phyloP scores from a whole-genome alignment of 108 stramenopile species.

The Cyclotella sp. region DNA sequence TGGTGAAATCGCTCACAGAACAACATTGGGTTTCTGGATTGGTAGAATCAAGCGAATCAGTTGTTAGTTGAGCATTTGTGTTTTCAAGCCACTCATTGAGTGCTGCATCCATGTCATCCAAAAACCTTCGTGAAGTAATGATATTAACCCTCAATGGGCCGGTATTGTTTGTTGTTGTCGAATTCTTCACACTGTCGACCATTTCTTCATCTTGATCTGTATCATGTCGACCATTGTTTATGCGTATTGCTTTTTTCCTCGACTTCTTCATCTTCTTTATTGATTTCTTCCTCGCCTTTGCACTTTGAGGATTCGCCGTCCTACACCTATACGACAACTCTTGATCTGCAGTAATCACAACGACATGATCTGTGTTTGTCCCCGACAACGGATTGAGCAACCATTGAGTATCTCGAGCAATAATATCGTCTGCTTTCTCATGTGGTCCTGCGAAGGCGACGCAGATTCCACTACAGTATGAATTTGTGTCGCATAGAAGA shows the following conservation, averaged over 20 bases:
- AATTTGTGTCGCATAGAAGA: too few species aligned
- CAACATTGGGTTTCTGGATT: background rate
- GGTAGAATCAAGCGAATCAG: background rate
- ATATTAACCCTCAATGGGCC: slow-evolving; percentile 31
- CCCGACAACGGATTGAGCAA: slow-evolving; percentile 17
- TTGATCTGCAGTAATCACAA: slow-evolving; percentile 73
- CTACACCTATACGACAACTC: slow-evolving; percentile 50
- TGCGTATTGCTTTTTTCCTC: background rate
- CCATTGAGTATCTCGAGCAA: slow-evolving; percentile 56
- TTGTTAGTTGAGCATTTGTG: background rate
- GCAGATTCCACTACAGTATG: too few species aligned
- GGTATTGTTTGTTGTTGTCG: background rate
- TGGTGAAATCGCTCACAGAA: slow-evolving; percentile 3
- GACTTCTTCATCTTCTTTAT: slow-evolving; percentile 11
- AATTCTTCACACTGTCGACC: background rate
- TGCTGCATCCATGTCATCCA: slow-evolving; percentile 38
- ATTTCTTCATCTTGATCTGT: background rate
- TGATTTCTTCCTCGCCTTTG: slow-evolving; percentile 11
- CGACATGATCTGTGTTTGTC: slow-evolving; percentile 19
- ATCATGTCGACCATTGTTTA: background rate
- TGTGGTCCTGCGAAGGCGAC: slow-evolving; percentile 64
- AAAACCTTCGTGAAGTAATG: slow-evolving; percentile 36
- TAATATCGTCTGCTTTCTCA: slow-evolving; percentile 74
- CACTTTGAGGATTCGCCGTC: slow-evolving; percentile 20
- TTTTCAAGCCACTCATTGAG: slow-evolving; percentile 29